Base-by-base conservation (phyloP, 495 filamentous ascomycete genomes). In the Clohesyomyces aquaticus region DNA sequence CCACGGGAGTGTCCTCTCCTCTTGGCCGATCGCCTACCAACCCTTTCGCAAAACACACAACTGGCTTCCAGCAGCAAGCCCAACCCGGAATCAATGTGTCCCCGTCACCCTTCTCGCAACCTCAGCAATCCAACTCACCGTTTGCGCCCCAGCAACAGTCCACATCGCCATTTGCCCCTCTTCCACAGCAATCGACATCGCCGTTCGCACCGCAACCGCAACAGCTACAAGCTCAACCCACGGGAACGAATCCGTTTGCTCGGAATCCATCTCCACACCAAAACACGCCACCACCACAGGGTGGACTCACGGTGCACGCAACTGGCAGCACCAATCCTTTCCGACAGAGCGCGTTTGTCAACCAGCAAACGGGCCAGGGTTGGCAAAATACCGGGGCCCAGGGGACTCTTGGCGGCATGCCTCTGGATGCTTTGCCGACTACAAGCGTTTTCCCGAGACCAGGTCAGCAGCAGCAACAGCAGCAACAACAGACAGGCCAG, bases 251-350 rank as follows among this genome's bases (percentile, higher is more conserved):
- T 70, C 88, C 88, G 3, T 91, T 91, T 65, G 85, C 88, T 0
- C 68, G 79, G 65, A 73, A 72, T 69, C 1, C 73, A 42, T 73
- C 71, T 19, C 77, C 72, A 14, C 29, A 28, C 2, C 70, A 65
- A 43, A 45, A 26, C 21, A 50, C 42, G 12, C 54, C 51, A 22
- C 42, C 56, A 26, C 70, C 74, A 0, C 55, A 73, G 70, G 70
- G 73, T 67, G 73, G 72, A 2, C 76, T 88, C 16, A 77, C 80
- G 55, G 78, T 81, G 18, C 86, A 88, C 61, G 84, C 86, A 3
- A 96, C 94, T 1, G 93, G 92, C 8, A 92, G 86, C 69, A 98
- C 93, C 16, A 98, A 98, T 73, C 93, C 93, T 1, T 97, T 98
- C 83, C 83, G 93, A 9, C 91, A 96, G 73, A 88, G 87, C 53